phyloP scores from a whole-genome alignment of 2,329 filamentous ascomycete genomes.

The Biscogniauxia marginata region DNA sequence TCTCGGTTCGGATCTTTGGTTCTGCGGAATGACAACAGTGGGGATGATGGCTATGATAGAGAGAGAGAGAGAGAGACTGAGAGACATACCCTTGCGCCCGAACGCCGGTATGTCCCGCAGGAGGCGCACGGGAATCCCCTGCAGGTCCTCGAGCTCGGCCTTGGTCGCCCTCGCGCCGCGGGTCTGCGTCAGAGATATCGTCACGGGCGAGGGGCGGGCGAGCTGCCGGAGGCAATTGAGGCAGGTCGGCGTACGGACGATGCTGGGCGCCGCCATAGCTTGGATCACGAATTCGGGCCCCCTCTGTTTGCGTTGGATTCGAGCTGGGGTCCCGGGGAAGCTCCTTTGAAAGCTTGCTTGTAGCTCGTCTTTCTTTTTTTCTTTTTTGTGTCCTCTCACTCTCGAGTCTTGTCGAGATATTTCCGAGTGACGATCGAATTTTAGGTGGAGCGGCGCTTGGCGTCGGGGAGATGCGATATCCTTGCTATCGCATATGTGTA shows the following conservation, averaged over 20 bases:
- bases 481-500: neutral
- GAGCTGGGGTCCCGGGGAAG: neutral
- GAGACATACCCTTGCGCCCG: conserved; percentile 36
- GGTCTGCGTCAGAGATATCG: conserved; percentile 29
- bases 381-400: too few relatives aligned
- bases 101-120: conserved; percentile 40
- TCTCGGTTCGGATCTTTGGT: too few relatives aligned
- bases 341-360: neutral
- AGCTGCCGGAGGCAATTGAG: conserved; percentile 34
- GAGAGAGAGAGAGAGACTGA: neutral
- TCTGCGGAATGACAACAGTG: neutral
- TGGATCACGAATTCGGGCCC: too few relatives aligned
- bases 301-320: too few relatives aligned
- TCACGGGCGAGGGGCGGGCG: conserved; percentile 17
- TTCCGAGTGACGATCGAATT: conserved; percentile 15
- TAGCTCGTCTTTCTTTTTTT: too few relatives aligned
- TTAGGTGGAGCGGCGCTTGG: conserved; percentile 14
- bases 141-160: conserved; percentile 35
- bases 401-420: conserved; percentile 11
- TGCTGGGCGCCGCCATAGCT: conserved; percentile 22
- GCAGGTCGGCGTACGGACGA: conserved; percentile 30
- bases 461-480: neutral
- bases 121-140: conserved; percentile 44
- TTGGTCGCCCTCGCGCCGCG: conserved; percentile 39
- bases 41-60: neutral